phyloP scores from a whole-genome alignment of 2,329 filamentous ascomycete genomes.

The Thermomyces lanuginosus region DNA sequence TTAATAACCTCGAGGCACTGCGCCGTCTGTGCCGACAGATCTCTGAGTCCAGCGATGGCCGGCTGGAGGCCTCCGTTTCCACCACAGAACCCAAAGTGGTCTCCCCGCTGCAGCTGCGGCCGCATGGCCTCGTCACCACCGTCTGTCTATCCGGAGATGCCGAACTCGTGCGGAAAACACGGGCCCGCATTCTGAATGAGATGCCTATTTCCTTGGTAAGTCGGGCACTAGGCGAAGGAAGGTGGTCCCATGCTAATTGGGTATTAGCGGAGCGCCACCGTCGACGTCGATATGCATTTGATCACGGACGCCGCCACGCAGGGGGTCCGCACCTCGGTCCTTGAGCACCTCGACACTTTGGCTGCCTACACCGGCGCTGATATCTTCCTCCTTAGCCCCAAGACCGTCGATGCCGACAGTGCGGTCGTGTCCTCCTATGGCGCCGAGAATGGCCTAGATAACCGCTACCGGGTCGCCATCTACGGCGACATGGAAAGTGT shows the following conservation, averaged over 20 bases:
- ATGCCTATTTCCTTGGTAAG: conserved; percentile 84
- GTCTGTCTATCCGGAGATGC: conserved; percentile 80
- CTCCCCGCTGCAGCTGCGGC: conserved; percentile 29
- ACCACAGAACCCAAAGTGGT: conserved; percentile 61
- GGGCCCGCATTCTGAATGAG: conserved; percentile 77
- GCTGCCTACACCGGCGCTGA: conserved; percentile 83
- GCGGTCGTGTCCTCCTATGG: conserved; percentile 57
- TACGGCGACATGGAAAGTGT: conserved; percentile 91
- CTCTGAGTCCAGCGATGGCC: conserved; percentile 48
- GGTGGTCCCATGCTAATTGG: not conserved
- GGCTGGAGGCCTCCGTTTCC: conserved; percentile 70
- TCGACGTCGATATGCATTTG: conserved; percentile 83
- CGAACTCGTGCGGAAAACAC: conserved; percentile 75
- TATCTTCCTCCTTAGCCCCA: conserved; percentile 87
- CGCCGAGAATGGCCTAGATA: conserved; percentile 63
- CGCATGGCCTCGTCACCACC: conserved; percentile 56
- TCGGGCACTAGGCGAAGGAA: conserved; percentile 6
- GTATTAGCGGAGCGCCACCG: conserved; percentile 66
- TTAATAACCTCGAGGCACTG: conserved; percentile 66
- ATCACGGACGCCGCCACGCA: conserved; percentile 59
- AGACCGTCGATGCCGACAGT: conserved; percentile 61
- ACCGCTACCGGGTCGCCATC: conserved; percentile 80
- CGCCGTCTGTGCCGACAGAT: conserved; percentile 68
- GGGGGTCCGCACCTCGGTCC: conserved; percentile 57
- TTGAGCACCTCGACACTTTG: conserved; percentile 73